Percentiles rank a stretch among this genome's conserved stretches.
Evolutionary conservation across 2,329 filamentous ascomycete species (phyloP).

Genomic region (Trichoderma brevicompactum): DNA sequence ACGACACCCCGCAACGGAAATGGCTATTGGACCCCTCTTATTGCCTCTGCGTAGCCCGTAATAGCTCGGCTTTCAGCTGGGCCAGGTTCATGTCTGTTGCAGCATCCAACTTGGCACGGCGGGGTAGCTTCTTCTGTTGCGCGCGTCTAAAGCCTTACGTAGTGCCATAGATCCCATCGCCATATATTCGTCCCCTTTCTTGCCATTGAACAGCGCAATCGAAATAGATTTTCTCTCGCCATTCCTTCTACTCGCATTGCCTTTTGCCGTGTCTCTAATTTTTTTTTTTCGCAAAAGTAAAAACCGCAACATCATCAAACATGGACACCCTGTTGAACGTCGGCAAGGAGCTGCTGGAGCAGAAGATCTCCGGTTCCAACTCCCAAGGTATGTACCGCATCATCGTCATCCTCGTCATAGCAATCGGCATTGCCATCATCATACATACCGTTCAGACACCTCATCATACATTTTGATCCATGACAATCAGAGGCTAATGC

Average conservation of each 20-base stretch:
- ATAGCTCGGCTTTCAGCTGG: conserved; percentile 22
- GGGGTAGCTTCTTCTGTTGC: conserved; percentile 21
- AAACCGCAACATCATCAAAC: conserved; percentile 28
- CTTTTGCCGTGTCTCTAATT: neutral
- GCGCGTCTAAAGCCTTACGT: neutral
- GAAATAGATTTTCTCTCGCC: neutral
- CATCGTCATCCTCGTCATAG: neutral
- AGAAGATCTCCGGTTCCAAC: conserved; percentile 32
- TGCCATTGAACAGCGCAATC: neutral
- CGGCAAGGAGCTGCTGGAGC: conserved; percentile 45
- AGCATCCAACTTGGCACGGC: conserved; percentile 19
- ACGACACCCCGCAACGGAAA: conserved; percentile 15
- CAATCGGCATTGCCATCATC: conserved; percentile 31
- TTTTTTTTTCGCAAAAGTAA: neutral
- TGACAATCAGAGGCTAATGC: neutral
- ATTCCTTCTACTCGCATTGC: neutral
- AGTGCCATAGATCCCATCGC: neutral
- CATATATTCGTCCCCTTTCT: conserved; percentile 3
- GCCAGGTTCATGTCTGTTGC: conserved; percentile 13
- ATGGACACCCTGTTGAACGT: conserved; percentile 48
- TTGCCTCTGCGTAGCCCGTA: neutral
- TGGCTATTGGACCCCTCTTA: conserved; percentile 14
- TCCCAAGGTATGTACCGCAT: conserved; percentile 21
- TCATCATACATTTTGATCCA: neutral
- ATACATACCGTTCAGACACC: neutral